These are phyloP conservation scores for Oidium heveae DNA, from an alignment of 2,329 filamentous ascomycete genomes.

Conservation along the genomic window DNA sequence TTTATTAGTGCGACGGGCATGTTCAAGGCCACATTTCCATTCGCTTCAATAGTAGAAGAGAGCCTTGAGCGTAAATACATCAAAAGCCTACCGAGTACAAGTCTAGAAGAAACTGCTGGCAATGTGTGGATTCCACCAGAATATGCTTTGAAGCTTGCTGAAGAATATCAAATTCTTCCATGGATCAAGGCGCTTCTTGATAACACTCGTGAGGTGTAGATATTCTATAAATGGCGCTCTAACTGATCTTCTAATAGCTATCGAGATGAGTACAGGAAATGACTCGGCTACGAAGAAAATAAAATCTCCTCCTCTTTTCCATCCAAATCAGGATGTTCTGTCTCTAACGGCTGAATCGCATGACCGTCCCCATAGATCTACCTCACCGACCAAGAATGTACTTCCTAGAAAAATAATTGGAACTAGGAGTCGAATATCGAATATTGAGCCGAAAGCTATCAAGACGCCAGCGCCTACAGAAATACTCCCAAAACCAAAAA, in stretches of 20 bases:
- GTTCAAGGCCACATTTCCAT: conserved; percentile 78
- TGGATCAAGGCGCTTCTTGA: conserved; percentile 92
- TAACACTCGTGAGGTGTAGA: conserved; percentile 25
- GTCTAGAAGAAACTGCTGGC: conserved; percentile 75
- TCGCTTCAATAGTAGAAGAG: conserved; percentile 46
- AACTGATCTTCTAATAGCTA: conserved; percentile 19
- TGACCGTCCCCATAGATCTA: conserved; percentile 30
- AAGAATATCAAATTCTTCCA: conserved; percentile 60
- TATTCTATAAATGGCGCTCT: not conserved
- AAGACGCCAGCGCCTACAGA: no score
- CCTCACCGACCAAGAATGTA: conserved; percentile 24
- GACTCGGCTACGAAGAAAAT: conserved; percentile 32
- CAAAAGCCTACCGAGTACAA: conserved; percentile 59
- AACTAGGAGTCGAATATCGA: conserved; percentile 16
- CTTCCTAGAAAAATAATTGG: conserved; percentile 19
- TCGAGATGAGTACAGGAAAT: conserved; percentile 21
- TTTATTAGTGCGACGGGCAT: conserved; percentile 71
- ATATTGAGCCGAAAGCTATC: conserved; percentile 9
- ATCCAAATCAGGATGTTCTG: conserved; percentile 20
- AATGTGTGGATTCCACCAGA: conserved; percentile 88
- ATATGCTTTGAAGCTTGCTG: conserved; percentile 55
- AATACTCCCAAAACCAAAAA: no score
- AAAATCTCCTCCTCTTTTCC: conserved; percentile 60
- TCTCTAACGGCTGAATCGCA: conserved; percentile 14
- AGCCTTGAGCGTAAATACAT: conserved; percentile 58